Percentiles rank a stretch among this genome's conserved stretches.
These are phyloP conservation scores for Amanita muscaria DNA, from an alignment of 768 basidiomycete species.

Conservation along the genomic window DNA sequence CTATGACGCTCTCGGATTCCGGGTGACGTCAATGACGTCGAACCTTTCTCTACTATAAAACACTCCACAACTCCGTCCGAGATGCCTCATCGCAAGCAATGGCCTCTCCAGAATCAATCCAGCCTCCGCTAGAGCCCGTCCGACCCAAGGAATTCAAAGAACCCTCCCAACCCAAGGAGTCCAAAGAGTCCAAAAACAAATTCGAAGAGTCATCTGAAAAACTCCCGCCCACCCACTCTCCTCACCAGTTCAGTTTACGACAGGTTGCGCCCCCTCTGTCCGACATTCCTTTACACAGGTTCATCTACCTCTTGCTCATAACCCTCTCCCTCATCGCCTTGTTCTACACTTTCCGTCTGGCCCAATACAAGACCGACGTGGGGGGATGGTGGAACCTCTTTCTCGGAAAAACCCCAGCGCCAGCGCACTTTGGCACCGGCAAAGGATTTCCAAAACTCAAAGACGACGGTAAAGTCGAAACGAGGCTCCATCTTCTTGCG, in stretches of 20 bases:
- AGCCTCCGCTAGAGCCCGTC: background rate
- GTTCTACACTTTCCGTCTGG: constrained; percentile 42
- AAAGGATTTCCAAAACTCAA: too few species aligned
- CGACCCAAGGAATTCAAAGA: too few species aligned
- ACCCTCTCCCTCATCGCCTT: constrained; percentile 33
- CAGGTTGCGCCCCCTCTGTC: constrained; percentile 37
- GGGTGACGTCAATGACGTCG: background rate
- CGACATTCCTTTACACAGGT: constrained; percentile 31
- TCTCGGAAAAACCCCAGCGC: constrained; percentile 28
- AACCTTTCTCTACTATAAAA: background rate
- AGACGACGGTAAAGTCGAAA: constrained; percentile 31
- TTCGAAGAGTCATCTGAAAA: background rate
- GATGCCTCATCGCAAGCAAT: background rate
- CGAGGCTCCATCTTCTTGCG: constrained; percentile 51
- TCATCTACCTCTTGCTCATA: constrained; percentile 42
- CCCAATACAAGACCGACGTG: constrained; percentile 42
- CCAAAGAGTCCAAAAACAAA: too few species aligned
- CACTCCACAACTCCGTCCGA: too few species aligned
- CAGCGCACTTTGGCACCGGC: constrained; percentile 2
- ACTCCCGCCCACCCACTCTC: background rate
- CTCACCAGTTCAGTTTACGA: background rate
- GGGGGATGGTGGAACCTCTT: constrained; percentile 57
- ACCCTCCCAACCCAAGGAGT: too few species aligned
- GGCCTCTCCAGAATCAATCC: background rate
- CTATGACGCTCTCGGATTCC: too few species aligned